phyloP scores from a whole-genome alignment of 1,139 yeast species.

The Candida sojae region DNA sequence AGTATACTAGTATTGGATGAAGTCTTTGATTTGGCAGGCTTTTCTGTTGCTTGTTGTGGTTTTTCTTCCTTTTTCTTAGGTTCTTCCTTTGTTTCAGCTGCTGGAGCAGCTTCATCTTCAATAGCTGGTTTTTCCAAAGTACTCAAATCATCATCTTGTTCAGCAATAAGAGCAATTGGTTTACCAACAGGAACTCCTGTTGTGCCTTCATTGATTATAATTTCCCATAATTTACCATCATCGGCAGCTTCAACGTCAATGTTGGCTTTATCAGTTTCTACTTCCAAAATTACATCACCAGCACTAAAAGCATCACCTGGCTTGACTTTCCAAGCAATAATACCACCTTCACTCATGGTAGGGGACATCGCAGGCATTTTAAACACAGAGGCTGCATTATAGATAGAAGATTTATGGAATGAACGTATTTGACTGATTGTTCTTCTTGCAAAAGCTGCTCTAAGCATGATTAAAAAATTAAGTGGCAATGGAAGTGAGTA shows the following conservation, averaged over 20 bases:
- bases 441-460: conserved; percentile 13
- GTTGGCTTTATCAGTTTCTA: conserved; percentile 92
- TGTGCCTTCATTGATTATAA: conserved; percentile 69
- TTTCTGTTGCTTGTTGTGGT: conserved; percentile 15
- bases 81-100: conserved; percentile 15
- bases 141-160: conserved; percentile 78
- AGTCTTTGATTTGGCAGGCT: conserved; percentile 12
- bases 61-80: conserved; percentile 16
- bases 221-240: conserved; percentile 86
- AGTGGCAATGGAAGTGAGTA: background rate
- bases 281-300: conserved; percentile 87
- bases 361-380: conserved; percentile 99
- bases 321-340: conserved; percentile 88
- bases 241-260: conserved; percentile 93
- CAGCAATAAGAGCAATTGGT: conserved; percentile 87
- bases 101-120: conserved; percentile 20
- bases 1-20: conserved; percentile 19
- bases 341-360: conserved; percentile 97
- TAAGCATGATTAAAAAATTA: conserved; percentile 10
- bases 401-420: conserved; percentile 21
- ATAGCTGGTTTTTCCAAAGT: conserved; percentile 60
- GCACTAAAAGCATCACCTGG: conserved; percentile 76
- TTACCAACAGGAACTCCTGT: conserved; percentile 83
- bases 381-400: conserved; percentile 58
- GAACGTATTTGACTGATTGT: conserved; percentile 11